A percentile compares a stretch with the other conserved stretches of the same genome.
Evolutionary conservation across 371 early-diverging fungal species (phyloP).

Genomic region (Choanephora cucurbitarum): DNA sequence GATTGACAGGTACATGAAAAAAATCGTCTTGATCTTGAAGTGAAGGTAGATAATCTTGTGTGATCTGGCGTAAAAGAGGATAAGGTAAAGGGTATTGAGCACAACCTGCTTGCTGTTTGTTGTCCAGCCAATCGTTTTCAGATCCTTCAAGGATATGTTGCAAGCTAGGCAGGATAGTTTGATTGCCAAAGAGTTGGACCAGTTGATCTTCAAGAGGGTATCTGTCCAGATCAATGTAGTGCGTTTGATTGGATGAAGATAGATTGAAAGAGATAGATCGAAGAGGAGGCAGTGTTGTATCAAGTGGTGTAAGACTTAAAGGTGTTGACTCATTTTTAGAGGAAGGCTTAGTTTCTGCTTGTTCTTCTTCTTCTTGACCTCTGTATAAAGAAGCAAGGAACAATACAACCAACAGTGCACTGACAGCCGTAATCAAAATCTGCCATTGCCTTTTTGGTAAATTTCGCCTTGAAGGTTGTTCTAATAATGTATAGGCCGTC

Average conservation of each 20-base stretch:
- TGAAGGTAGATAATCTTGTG: conserved; percentile 18
- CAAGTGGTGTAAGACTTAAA: neutral
- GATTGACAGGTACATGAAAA: conserved; percentile 13
- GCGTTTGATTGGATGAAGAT: conserved; percentile 7
- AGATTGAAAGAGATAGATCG: conserved; percentile 14
- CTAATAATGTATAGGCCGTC: conserved; percentile 5
- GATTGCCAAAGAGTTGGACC: conserved; percentile 5
- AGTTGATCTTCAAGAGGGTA: conserved; percentile 28
- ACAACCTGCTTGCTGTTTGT: conserved; percentile 5
- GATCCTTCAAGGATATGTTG: neutral
- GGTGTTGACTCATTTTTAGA: too few relatives aligned
- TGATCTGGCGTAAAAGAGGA: conserved; percentile 25
- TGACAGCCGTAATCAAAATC: neutral
- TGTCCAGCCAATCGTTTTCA: neutral
- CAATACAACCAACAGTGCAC: neutral
- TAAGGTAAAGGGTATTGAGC: conserved; percentile 24
- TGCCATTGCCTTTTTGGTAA: neutral
- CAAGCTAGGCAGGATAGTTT: neutral
- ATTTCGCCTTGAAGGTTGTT: neutral
- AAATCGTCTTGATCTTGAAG: conserved; percentile 14
- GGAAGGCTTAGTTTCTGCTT: neutral
- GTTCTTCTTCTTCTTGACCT: neutral
- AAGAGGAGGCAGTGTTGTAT: neutral
- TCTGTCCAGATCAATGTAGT: conserved; percentile 19
- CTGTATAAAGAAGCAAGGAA: neutral